These are phyloP conservation scores for Phytophthora agathidicida DNA, from an alignment of 352 stramenopile genomes.

Conservation along the genomic window DNA sequence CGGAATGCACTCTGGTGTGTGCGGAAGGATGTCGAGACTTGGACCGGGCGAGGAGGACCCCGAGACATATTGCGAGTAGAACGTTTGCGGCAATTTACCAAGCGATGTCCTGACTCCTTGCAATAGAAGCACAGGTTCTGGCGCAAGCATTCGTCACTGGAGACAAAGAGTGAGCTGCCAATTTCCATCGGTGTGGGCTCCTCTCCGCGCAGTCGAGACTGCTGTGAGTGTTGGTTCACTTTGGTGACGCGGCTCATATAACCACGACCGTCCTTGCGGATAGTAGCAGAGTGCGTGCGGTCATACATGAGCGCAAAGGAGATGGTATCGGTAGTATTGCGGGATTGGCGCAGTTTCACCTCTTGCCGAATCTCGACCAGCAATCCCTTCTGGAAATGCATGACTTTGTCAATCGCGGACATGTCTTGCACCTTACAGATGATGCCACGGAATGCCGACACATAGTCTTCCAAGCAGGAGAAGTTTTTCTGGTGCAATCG, in stretches of 20 bases:
- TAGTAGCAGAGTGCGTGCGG: not conserved
- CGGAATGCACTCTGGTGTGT: not conserved
- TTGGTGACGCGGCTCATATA: not conserved
- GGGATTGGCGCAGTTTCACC: conserved; percentile 8
- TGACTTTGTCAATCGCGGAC: conserved; percentile 15
- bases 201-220: not conserved
- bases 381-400: conserved; percentile 13
- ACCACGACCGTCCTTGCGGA: not conserved
- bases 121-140: conserved; percentile 10
- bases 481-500: conserved; percentile 5
- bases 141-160: conserved; percentile 1
- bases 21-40: not conserved
- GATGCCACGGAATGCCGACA: not conserved
- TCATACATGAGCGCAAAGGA: conserved; percentile 12
- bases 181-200: not conserved
- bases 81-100: not conserved
- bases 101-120: conserved; percentile 2
- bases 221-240: not conserved
- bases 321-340: conserved; percentile 3
- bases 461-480: conserved; percentile 10
- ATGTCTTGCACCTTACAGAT: conserved; percentile 14
- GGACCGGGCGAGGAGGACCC: not conserved
- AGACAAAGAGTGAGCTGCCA: too few species aligned
- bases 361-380: conserved; percentile 1
- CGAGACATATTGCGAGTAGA: not conserved